Evolutionary conservation across 2,329 filamentous ascomycete genomes (phyloP), one percentile per base, ranked within the genome.

Genomic region (Phyllosticta citriasiana): DNA sequence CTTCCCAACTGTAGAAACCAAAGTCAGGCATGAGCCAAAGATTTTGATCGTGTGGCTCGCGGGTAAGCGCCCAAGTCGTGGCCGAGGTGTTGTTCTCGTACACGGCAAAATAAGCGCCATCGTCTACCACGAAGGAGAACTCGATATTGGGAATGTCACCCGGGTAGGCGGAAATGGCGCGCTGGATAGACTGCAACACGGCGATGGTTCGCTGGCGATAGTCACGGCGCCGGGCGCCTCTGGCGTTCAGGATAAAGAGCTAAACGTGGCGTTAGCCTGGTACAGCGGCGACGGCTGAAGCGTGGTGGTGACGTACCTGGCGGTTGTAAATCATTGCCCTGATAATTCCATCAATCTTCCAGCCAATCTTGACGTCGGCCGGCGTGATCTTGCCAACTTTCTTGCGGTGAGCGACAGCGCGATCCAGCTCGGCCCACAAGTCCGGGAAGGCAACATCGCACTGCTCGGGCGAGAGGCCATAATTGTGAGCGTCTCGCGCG

Each of bases 131-230:
- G 65, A 84, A 74, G 53, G 79, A 74, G 66, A 85, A 78, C 65
- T 80, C 71, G 26, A 80, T 80, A 67, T 83, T 74, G 4, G 81
- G 80, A 2, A 81, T 65, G 0, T 73, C 72, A 8, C 74, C 69
- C 0, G 80, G 79, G 4, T 79, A 77, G 10, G 82, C 80, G 33
- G 79, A 65, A 10, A 84, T 68, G 7, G 81, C 80, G 63, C 79
- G 77, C 66, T 83, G 72, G 64, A 85, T 74, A 64, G 82, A 79
- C 67, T 82, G 77, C 0, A 84, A 75, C 10, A 79, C 77, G 22
- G 81, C 79, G n/a, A 70, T 67, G 12, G 66, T 66, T 16, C 72
- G 71, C 14, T 67, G 66, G 26, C 65, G 59, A 40, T 67, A 60
- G 51, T 66, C 67, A 4, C 60, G 50, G n/a, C 19, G 59, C 58